Evolutionary conservation across 2,329 filamentous ascomycete species (phyloP), one percentile per base, ranked within the genome.

Genomic region (Laburnicola sp.): DNA sequence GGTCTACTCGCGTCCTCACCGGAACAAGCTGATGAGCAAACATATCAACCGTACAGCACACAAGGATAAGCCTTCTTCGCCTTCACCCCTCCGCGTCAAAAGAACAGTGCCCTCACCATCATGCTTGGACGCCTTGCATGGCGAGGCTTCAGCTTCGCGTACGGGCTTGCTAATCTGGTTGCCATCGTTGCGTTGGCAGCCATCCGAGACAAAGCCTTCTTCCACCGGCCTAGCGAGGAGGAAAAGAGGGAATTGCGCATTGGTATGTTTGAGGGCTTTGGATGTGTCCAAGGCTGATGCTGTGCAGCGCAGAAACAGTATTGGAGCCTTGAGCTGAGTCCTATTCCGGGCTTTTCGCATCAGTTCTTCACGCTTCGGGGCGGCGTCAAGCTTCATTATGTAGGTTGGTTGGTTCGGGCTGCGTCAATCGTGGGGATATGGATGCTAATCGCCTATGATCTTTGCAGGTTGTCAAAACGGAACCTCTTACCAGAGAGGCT

Each of bases 371-470:
- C 71, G 37, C 71, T 82, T 10, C 70, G 70, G 32, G 75, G 72
- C 51, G 78, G 79, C 0, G 71, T 78, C 53, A 78, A 77, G 56
- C 75, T 85, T 26, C 82, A 85, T 63, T 84, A 84, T 58, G 70
- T 84, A 80, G 68, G 39, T 66, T 73, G 7, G 80, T 80, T 1
- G 63, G 68, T 11, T 48, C 56, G 8, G 22, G 5, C 6, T 45
- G 54, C 6, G 10, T 1, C 11, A 36, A 10, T 16, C 5, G 3
- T 5, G 3, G 2, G 8, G 21, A 21, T 22, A 23, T 4, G 76
- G 77, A 10, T 11, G 34, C 43, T 45, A 8, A 45, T 22, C 0
- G n/a, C 21, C 5, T 3, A 11, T 38, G 0, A 6, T 10, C 6
- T 31, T 42, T 10, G 6, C 6, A 45, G 43, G 43, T 45, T n/a